Evolutionary conservation across 2,329 filamentous ascomycete species (phyloP).

Genomic region (Trichoderma polysporum): DNA sequence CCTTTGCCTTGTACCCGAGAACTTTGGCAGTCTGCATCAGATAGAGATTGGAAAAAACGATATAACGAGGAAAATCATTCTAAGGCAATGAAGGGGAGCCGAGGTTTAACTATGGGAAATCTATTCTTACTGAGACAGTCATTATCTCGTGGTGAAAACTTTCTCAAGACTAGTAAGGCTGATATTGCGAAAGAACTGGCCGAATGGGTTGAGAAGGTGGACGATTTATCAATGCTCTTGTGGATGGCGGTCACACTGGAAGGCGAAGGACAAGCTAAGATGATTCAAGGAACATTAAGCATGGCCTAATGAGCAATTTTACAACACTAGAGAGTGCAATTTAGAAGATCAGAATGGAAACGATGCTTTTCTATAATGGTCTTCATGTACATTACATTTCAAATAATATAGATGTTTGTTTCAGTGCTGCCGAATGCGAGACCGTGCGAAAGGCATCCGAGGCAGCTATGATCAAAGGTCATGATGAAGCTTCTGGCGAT

Average conservation of each 20-base stretch:
- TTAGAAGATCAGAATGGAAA: not conserved
- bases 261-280: slow-evolving; percentile 9
- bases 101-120: not conserved
- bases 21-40: slow-evolving; percentile 2
- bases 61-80: slow-evolving; percentile 1
- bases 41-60: slow-evolving; percentile 7
- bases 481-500: too few species aligned
- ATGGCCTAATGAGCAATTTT: not conserved
- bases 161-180: not conserved
- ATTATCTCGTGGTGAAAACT: not conserved
- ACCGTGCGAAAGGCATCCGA: too few species aligned
- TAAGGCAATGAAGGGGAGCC: not conserved
- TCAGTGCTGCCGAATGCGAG: too few species aligned
- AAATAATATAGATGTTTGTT: not conserved
- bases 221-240: slow-evolving; percentile 9
- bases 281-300: not conserved
- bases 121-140: slow-evolving; percentile 4
- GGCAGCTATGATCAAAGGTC: too few species aligned
- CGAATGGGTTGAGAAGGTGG: slow-evolving; percentile 6
- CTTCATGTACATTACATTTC: too few species aligned
- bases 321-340: not conserved
- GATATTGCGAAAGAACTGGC: not conserved
- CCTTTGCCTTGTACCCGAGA: slow-evolving; percentile 11
- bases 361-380: not conserved
- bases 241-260: slow-evolving; percentile 10